phyloP scores from a whole-genome alignment of 139 green algal species.

The Chlorella sp. region DNA sequence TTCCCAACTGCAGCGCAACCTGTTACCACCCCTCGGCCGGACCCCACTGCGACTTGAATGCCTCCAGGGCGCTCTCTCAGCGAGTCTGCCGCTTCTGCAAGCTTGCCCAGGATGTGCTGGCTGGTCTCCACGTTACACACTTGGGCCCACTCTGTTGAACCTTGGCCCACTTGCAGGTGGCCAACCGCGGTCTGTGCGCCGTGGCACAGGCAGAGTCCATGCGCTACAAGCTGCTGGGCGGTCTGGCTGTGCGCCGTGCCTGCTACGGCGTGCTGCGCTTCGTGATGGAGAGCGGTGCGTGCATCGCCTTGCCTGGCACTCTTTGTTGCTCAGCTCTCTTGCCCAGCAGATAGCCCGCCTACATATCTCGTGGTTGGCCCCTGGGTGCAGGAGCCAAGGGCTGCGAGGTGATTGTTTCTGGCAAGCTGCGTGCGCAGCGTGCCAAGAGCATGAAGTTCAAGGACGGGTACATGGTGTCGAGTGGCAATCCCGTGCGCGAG shows the following conservation, averaged over 20 bases:
- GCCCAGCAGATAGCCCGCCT: neutral
- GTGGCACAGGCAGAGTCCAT: constrained; percentile 99
- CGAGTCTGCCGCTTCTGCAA: too few relatives aligned
- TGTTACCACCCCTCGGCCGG: too few relatives aligned
- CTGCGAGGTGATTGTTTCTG: constrained; percentile 98
- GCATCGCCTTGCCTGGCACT: neutral
- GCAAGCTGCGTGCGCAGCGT: constrained; percentile 97
- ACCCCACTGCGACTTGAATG: too few relatives aligned
- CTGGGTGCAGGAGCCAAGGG: constrained; percentile 91
- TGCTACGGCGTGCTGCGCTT: constrained; percentile 99
- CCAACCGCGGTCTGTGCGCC: constrained; percentile 97
- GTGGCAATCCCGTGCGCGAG: constrained; percentile 82
- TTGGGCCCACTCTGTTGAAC: neutral
- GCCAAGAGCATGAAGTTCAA: constrained; percentile 99
- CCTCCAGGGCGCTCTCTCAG: too few relatives aligned
- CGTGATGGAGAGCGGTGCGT: constrained; percentile 92
- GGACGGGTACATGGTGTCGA: constrained; percentile 96
- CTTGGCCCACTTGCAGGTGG: constrained; percentile 46
- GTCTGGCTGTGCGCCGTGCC: constrained; percentile 95
- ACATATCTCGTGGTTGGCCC: neutral
- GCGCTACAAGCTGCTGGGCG: constrained; percentile 99
- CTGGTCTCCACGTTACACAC: neutral
- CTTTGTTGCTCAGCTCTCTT: neutral
- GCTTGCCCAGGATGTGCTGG: neutral
- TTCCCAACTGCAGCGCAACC: too few relatives aligned